Percentiles rank a stretch among this genome's conserved stretches.
Evolutionary conservation across 805 yeast species (phyloP).

Genomic region (Pichia phayaonensis): DNA sequence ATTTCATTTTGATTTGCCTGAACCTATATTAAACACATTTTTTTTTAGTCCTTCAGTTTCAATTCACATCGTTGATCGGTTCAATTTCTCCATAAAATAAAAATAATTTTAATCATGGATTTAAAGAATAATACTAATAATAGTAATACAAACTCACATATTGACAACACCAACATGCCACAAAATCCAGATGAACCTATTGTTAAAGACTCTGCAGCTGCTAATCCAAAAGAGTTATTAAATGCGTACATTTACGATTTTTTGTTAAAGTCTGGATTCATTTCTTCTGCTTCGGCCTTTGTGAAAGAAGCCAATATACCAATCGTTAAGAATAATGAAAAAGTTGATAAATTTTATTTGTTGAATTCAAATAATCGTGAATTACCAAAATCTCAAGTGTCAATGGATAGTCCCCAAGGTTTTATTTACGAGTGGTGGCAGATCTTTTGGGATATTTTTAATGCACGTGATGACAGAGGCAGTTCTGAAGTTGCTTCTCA

Average conservation of each 20-base stretch:
- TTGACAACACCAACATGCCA: not conserved
- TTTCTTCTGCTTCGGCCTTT: slow-evolving; percentile 66
- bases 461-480: slow-evolving; percentile 65
- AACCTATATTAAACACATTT: not conserved
- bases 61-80: not conserved
- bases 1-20: not conserved
- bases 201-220: slow-evolving; percentile 38
- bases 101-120: not conserved
- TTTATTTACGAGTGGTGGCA: slow-evolving; percentile 94
- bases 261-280: slow-evolving; percentile 62
- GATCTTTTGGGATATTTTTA: slow-evolving; percentile 89
- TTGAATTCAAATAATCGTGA: slow-evolving; percentile 18
- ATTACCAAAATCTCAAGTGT: slow-evolving; percentile 42
- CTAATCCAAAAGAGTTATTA: slow-evolving; percentile 49
- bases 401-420: slow-evolving; percentile 81
- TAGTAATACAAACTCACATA: not conserved
- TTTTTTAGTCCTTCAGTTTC: not conserved
- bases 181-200: slow-evolving; percentile 13
- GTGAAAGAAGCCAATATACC: slow-evolving; percentile 71
- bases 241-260: slow-evolving; percentile 87
- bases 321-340: slow-evolving; percentile 27
- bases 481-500: slow-evolving; percentile 60
- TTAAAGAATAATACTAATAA: not conserved
- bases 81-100: not conserved
- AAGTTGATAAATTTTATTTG: slow-evolving; percentile 4